Evolutionary conservation across 495 filamentous ascomycete species (phyloP), one percentile per base, ranked within the genome.

Genomic region (Lophiotrema nucula): DNA sequence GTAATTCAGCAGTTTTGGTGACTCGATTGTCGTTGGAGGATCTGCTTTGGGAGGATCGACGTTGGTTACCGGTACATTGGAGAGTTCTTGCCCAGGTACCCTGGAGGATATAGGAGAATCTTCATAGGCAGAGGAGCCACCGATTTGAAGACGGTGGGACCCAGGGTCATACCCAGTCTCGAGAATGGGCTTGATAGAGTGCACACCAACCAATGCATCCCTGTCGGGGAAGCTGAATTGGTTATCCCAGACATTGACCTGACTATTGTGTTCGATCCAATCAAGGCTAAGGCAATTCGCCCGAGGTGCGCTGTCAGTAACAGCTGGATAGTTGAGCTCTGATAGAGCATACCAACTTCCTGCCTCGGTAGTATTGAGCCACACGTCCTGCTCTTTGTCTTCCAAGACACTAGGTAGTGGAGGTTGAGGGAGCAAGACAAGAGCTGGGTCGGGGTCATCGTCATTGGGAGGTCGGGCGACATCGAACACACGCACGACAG

Each of bases 301-400:
- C 55, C 76, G 73, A 56, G 76, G 71, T 3, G 86, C 85, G 4
- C 84, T 81, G 21, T 88, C 82, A 10, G 90, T 84, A 19, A 92
- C 87, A 6, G 88, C 70, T 6, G 93, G 93, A 64, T 96, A 98
- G 3, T 83, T 86, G 51, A 72, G 81, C 47, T 95, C 92, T 0
- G 93, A 96, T 72, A 98, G 81, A 16, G 92, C 93, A 72, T 92
- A 98, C 90, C 92, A 97, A 55, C 89, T 86, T 33, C 90, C 92
- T 33, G 78, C 77, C 60, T 88, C 82, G 6, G 90, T 97, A 52
- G 84, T 85, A 67, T 96, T 95, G 44, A 98, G 81, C 68, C 93
- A 96, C 2, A 96, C 85, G 31, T 83, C 84, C 50, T 79, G 73
- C 37, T 81, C 82, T 23, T 81, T 76, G 15, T 81, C 81, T 47